Base-by-base conservation (phyloP, 2,329 filamentous ascomycete species). In the Mollisia scopiformis region DNA sequence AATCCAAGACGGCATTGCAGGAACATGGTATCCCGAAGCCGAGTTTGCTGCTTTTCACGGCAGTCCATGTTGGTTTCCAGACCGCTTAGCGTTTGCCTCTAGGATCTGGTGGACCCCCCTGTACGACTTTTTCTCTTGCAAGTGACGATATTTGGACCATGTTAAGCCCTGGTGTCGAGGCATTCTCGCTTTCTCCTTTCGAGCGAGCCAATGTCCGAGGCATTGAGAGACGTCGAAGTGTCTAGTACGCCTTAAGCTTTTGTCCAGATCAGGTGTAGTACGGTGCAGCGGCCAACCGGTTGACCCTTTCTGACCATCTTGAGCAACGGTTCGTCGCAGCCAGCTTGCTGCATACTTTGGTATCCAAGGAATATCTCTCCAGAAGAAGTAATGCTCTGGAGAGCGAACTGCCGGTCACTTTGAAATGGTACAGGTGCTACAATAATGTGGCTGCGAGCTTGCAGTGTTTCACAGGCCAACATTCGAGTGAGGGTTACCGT, bases 301-400 rank as follows among this genome's bases (percentile, higher is more conserved):
- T 46, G 55, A 30, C 56, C 49, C 43, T 19, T 54, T 58, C 14
- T 47, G 55, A 47, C 49, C 50, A 61, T 35, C 50, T 51, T n/a
- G 52, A 47, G 50, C 59, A 60, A 43, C 59, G 57, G 37, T 55
- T 31, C 59, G 51, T 60, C 39, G 62, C 59, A 58, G 60, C 57
- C 55, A 54, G 21, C 27, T 27, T 46, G 31, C 14, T 52, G 31
- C 47, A 31, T 57, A 28, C 7, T 39, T 14, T 60, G 62, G 58
- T 55, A 62, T 21, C 56, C 49, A 60, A 57, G 51, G 50, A 58
- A 41, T 33, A 37, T n/a, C 53, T 46, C 50, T 49, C 21, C 41
- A 33, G n/a, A 31, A 14, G 31, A 35, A 19, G 53, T 39, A 27
- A 56, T 35, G 31, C 30, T 23, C 28, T 25, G 28, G n/a, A 13